Evolutionary conservation across 495 filamentous ascomycete species (phyloP).

Genomic region (Neurospora intermedia): DNA sequence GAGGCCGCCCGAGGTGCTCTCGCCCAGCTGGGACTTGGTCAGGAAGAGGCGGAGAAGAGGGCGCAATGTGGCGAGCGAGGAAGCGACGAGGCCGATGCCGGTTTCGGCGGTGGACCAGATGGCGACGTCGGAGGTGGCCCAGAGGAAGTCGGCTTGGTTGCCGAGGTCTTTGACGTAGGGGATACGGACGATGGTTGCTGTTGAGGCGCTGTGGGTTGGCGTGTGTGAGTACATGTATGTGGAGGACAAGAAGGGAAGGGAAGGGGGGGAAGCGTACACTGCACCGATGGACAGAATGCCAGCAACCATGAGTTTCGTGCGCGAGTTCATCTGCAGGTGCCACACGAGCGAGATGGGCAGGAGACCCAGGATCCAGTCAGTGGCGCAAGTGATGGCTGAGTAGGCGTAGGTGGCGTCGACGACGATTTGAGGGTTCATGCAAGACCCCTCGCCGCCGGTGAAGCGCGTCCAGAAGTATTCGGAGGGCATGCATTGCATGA

Average conservation of each 20-base stretch:
- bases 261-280: constrained; percentile 9
- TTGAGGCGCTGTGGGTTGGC: constrained; percentile 15
- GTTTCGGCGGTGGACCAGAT: constrained; percentile 27
- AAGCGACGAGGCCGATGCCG: constrained; percentile 24
- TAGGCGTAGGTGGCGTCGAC: constrained; percentile 16
- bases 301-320: constrained; percentile 14
- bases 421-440: constrained; percentile 13
- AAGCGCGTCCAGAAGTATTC: constrained; percentile 27
- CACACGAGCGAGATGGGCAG: constrained; percentile 24
- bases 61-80: constrained; percentile 22
- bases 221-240: background rate
- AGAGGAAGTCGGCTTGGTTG: constrained; percentile 21
- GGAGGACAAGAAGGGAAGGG: background rate
- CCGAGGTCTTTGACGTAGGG: constrained; percentile 12
- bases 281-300: constrained; percentile 14
- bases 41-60: constrained; percentile 5
- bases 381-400: constrained; percentile 17
- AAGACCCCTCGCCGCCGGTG: constrained; percentile 7
- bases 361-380: constrained; percentile 24
- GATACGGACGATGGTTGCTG: constrained; percentile 20
- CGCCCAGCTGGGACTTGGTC: background rate
- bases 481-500: constrained; percentile 35
- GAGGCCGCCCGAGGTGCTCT: background rate
- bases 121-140: constrained; percentile 17
- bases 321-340: constrained; percentile 19